Evolutionary conservation across 805 yeast species (phyloP).

Genomic region (Henningerozyma blattae): DNA sequence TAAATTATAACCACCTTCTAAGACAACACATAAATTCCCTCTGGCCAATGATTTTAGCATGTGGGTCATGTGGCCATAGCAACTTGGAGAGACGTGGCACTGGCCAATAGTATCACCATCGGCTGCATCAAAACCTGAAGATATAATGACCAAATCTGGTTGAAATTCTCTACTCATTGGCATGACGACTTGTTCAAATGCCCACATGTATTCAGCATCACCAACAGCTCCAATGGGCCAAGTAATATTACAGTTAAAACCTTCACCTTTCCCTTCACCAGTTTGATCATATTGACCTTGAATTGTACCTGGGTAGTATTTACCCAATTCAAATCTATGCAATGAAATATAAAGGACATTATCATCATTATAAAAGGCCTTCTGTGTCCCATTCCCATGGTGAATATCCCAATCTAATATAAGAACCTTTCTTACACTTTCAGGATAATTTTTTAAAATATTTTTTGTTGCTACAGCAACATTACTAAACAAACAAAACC

Average conservation of each 20-base stretch:
- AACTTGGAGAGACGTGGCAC: slow-evolving; percentile 90
- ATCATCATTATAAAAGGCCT: slow-evolving; percentile 80
- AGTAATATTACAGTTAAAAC: slow-evolving; percentile 81
- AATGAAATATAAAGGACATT: slow-evolving; percentile 82
- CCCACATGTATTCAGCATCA: slow-evolving; percentile 91
- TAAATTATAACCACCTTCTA: slow-evolving; percentile 95
- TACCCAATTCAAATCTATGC: slow-evolving; percentile 87
- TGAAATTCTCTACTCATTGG: slow-evolving; percentile 82
- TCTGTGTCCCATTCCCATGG: slow-evolving; percentile 98
- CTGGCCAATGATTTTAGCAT: slow-evolving; percentile 75
- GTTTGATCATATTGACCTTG: slow-evolving; percentile 73
- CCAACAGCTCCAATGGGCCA: slow-evolving; percentile 90
- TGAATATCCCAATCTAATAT: slow-evolving; percentile 97
- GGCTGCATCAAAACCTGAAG: slow-evolving; percentile 98
- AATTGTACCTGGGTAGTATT: slow-evolving; percentile 86
- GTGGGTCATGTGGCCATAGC: slow-evolving; percentile 95
- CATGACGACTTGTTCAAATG: slow-evolving; percentile 73
- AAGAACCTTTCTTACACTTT: slow-evolving; percentile 70
- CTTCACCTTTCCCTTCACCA: slow-evolving; percentile 82
- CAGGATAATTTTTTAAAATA: slow-evolving; percentile 73
- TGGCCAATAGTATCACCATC: slow-evolving; percentile 96
- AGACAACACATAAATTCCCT: slow-evolving; percentile 78
- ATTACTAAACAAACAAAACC: slow-evolving; percentile 89
- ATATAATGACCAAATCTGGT: slow-evolving; percentile 86
- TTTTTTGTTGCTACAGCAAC: slow-evolving; percentile 95